Evolutionary conservation across 1,284 basidiomycete genomes (phyloP), one percentile per base, ranked within the genome.

Genomic region (Fereydounia khargensis): DNA sequence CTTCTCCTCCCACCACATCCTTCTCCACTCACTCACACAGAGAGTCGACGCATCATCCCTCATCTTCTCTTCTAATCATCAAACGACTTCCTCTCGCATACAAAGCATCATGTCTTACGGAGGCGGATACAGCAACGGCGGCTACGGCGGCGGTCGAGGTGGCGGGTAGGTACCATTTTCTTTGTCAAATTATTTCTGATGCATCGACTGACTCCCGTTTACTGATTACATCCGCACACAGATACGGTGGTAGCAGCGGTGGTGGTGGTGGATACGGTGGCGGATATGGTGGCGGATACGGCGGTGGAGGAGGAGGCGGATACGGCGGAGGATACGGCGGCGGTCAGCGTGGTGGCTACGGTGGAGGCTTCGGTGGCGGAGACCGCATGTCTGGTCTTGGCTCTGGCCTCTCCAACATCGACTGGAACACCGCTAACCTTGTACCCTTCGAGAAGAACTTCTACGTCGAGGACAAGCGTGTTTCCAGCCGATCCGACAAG

Each of bases 391-490:
- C 81, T 65, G 82, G 81, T 76, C 84, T 98, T 37, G 94, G 95
- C 35, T 84, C 86, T 43, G 84, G 86, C 42, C 83, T 98, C 40
- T 85, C 85, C 59, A 82, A 81, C 52, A 86, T 95, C 60, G 89
- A 97, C 80, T 98, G 94, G 94, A 70, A 76, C 61, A 70, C 78
- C 39, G 78, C 79, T 35, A 84, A 85, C 56, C 81, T 96, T 48
- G 82, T 86, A 73, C 85, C 83, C 28, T 78, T 77, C 57, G 78
- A 78, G 60, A 92, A 92, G 80, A 96, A 96, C 82, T 99, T 99
- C 75, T 99, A 99, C 78, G 80, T 86, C 49, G 91, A 99, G 78
- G 90, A 98, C 78, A 86, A 87, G 70, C 83, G 85, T 31, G 90
- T 98, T 33, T 78, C 85, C 11, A 79, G 82, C 31, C 87, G 88